Evolutionary conservation across 805 yeast species (phyloP), one percentile per base, ranked within the genome.

Genomic region (Metschnikowia baotianmanensis): DNA sequence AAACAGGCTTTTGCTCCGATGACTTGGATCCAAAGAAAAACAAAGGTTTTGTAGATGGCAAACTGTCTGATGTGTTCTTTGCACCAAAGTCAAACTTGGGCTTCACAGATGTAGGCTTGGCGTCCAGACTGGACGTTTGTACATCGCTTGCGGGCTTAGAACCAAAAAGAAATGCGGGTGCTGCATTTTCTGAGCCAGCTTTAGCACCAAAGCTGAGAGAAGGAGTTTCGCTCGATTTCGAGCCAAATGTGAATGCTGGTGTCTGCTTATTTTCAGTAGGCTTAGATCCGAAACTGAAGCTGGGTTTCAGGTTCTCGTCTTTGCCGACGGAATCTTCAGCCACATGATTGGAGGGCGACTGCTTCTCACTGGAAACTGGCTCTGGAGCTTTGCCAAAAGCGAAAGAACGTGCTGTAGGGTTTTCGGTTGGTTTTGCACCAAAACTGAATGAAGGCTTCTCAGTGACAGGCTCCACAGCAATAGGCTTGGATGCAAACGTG

Each of bases 401-500:
- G 33, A 34, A 25, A 17, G 16, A 7, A 6, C n/a, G n/a, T n/a
- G n/a, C n/a, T n/a, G n/a, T n/a, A n/a, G 25, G 31, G 5, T 13
- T 27, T 13, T 27, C 17, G 10, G 20, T 10, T 16, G 17, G 16
- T 16, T 27, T 12, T 2, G 34, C 31, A 11, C 30, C 29, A 16
- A 25, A 37, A 24, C 18, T 19, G 15, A 37, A 21, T 6, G 24
- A 15, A 9, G 34, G 34, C 18, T 37, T 22, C 3, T 15, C 25
- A 8, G 20, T 12, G 11, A 15, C 3, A 16, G 20, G n/a, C 10
- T 23, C 20, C 20, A 6, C 30, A 23, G 5, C 28, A 11, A 15
- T 15, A 29, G 32, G 23, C 32, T 29, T 40, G 11, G 34, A 19
- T 10, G 33, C 46, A 16, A 41, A 37, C 12, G 22, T 43, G 34